A percentile compares a stretch with the other conserved stretches of the same genome.
phyloP scores from a whole-genome alignment of 768 basidiomycete genomes.

The Mycena floridula region DNA sequence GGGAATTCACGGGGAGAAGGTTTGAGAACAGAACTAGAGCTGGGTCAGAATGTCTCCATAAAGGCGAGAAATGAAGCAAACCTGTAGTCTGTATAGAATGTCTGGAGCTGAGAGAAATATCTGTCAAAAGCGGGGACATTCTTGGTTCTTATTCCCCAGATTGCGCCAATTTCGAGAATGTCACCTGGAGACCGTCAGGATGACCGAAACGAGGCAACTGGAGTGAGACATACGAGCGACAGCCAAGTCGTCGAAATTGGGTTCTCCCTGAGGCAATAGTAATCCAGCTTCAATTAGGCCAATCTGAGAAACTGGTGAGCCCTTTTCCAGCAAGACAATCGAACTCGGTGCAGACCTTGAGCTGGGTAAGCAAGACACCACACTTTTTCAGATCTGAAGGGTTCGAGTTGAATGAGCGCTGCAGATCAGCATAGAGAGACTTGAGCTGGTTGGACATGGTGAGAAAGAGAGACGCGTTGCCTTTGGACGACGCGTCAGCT shows the following conservation, averaged over 20 bases:
- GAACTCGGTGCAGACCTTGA: slow-evolving; percentile 50
- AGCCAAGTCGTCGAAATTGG: slow-evolving; percentile 60
- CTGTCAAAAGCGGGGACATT: slow-evolving; percentile 93
- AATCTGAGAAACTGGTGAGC: slow-evolving; percentile 58
- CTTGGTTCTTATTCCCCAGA: slow-evolving; percentile 84
- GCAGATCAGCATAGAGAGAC: slow-evolving; percentile 58
- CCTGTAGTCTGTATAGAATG: slow-evolving; percentile 87
- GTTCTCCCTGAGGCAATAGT: slow-evolving; percentile 63
- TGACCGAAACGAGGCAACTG: not conserved
- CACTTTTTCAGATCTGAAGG: slow-evolving; percentile 67
- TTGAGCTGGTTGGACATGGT: slow-evolving; percentile 52
- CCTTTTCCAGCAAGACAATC: not conserved
- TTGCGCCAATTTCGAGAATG: slow-evolving; percentile 92
- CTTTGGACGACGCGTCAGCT: slow-evolving; percentile 57
- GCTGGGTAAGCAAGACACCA: slow-evolving; percentile 55
- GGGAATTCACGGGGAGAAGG: slow-evolving; percentile 83
- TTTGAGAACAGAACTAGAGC: slow-evolving; percentile 61
- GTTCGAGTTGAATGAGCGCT: slow-evolving; percentile 56
- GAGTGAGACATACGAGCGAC: slow-evolving; percentile 56
- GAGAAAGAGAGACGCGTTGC: slow-evolving; percentile 21
- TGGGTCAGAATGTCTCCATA: slow-evolving; percentile 1
- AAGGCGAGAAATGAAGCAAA: slow-evolving; percentile 17
- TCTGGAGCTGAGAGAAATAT: slow-evolving; percentile 87
- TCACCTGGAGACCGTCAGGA: slow-evolving; percentile 51
- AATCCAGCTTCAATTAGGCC: slow-evolving; percentile 74